Evolutionary conservation across 2,329 filamentous ascomycete species (phyloP).

Genomic region (Cordyceps farinosa): DNA sequence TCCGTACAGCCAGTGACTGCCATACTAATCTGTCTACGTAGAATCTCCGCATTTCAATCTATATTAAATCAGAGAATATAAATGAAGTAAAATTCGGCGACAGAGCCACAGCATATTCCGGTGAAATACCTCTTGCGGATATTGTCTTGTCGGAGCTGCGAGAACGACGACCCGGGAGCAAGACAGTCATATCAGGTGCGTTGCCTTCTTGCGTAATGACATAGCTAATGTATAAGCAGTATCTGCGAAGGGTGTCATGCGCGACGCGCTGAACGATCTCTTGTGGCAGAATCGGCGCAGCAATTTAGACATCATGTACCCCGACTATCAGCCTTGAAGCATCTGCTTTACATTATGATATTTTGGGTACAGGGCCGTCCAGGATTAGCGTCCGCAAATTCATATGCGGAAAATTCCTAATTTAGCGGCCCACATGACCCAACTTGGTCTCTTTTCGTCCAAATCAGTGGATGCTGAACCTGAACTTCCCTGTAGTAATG

Average conservation of each 20-base stretch:
- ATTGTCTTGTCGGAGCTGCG: conserved; percentile 5
- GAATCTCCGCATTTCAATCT: conserved; percentile 5
- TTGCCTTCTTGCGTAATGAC: not conserved
- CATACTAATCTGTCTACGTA: not conserved
- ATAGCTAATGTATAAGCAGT: conserved; percentile 1
- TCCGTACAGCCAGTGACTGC: not conserved
- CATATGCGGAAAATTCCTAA: no score
- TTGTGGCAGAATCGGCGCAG: not conserved
- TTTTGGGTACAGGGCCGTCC: no score
- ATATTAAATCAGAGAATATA: conserved; percentile 4
- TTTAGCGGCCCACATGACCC: no score
- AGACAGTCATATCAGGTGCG: conserved; percentile 5
- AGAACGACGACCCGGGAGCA: not conserved
- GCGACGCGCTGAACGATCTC: conserved; percentile 1
- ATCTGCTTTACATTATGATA: not conserved
- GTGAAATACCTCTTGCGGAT: conserved; percentile 8
- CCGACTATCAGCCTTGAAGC: not conserved
- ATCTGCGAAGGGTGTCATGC: not conserved
- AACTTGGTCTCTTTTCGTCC: no score
- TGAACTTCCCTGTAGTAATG: no score
- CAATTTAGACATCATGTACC: conserved; percentile 3
- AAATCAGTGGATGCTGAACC: no score
- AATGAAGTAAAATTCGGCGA: not conserved
- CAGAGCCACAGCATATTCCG: not conserved
- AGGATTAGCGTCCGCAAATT: no score